Base-by-base conservation (phyloP, 495 filamentous ascomycete species). In the Penicillium flavigenum region DNA sequence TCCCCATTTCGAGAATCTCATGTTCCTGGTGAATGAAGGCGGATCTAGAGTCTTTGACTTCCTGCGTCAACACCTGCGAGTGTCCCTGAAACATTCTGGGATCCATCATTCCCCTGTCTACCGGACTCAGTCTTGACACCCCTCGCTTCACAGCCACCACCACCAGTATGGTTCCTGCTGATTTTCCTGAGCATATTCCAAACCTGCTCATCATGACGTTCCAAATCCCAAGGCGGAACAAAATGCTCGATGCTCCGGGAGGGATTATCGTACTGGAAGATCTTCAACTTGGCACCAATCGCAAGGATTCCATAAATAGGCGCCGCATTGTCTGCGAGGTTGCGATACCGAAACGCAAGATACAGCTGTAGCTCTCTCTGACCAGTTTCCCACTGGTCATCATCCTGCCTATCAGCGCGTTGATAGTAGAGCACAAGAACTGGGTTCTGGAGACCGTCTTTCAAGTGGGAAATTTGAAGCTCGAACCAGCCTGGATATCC, bases 201-300 rank as follows among this genome's bases (percentile, higher is more conserved):
- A 11, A 47, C 16, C 24, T 3, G 14, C 26, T 29, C 16, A 29
- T 29, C 14, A 29, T 47, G 45, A 16, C 26, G 27, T 24, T 47
- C 45, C 45, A 47, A 47, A 47, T 47, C 45, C 45, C 45, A 31
- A n/a, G 45, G 45, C 45, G 45, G 45, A 29, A 47, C 45, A 47
- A 47, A 47, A 5, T 16, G 45, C 45, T 47, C 45, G n/a, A 47
- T 47, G 17, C 14, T 38, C 6, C 34, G 14, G 5, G 34, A 38
- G 14, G 34, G 34, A 38, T 38, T 38, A n/a, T 47, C 45, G 16
- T 29, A 47, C 26, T 29, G 27, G 16, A 47, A 47, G 17, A 47
- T 29, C 45, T 47, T 47, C 24, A 47, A 14, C 26, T 47, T 47
- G 3, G 16, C 45, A n/a, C 45, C 45, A 47, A 47, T 29, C 2